phyloP scores from a whole-genome alignment of 805 yeast species.

The Yamadazyma sp. region DNA sequence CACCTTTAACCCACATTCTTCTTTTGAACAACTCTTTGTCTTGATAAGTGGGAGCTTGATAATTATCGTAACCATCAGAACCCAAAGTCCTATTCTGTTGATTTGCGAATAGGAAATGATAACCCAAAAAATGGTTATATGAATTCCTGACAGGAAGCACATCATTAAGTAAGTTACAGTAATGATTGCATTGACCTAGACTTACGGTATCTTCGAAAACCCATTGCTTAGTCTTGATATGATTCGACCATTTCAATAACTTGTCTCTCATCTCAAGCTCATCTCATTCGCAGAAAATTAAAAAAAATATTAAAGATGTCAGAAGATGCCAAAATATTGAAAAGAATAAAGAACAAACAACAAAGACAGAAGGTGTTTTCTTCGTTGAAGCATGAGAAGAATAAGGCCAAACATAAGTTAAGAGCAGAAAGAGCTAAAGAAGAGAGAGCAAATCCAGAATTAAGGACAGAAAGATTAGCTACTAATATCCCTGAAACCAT shows the following conservation, averaged over 20 bases:
- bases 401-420: slow-evolving; percentile 71
- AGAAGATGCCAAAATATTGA: slow-evolving; percentile 28
- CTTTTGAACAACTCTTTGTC: slow-evolving; percentile 40
- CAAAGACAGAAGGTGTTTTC: slow-evolving; percentile 77
- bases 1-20: slow-evolving; percentile 82
- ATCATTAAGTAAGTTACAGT: slow-evolving; percentile 14
- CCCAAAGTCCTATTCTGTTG: slow-evolving; percentile 52
- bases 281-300: slow-evolving; percentile 1
- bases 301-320: slow-evolving; percentile 1
- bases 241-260: slow-evolving; percentile 17
- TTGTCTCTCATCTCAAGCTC: slow-evolving; percentile 3
- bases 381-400: slow-evolving; percentile 67
- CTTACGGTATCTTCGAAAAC: slow-evolving; percentile 19
- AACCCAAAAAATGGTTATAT: slow-evolving; percentile 36
- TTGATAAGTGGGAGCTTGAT: slow-evolving; percentile 57
- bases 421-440: slow-evolving; percentile 84
- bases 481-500: slow-evolving; percentile 79
- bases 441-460: slow-evolving; percentile 78
- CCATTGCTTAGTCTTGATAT: slow-evolving; percentile 18
- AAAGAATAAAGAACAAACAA: slow-evolving; percentile 67
- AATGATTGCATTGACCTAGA: slow-evolving; percentile 18
- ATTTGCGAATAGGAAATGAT: slow-evolving; percentile 66
- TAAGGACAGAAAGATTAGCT: slow-evolving; percentile 74
- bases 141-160: slow-evolving; percentile 6
- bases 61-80: slow-evolving; percentile 75